Conservation (phyloP, 1,284 basidiomycete genomes). For the Gymnopus androsaceus region DNA sequence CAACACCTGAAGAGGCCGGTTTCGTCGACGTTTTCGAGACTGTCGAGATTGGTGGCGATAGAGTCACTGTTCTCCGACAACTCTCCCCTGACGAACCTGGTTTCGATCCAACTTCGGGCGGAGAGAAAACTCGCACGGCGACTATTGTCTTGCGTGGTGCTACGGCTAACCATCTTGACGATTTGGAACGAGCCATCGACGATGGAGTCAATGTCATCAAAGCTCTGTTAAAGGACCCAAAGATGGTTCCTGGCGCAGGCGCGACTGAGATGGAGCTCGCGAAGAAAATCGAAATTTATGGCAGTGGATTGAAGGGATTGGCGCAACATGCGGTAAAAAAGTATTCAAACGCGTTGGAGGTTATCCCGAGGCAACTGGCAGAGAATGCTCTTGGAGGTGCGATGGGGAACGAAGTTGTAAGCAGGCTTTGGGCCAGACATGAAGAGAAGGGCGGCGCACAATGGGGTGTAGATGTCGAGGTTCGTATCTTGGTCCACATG, state of each 20-base stretch:
- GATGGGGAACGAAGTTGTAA: slow-evolving; percentile 91
- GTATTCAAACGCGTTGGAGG: slow-evolving; percentile 90
- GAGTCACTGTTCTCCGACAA: slow-evolving; percentile 95
- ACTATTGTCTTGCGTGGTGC: slow-evolving; percentile 97
- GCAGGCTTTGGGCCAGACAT: slow-evolving; percentile 88
- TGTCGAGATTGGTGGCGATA: slow-evolving; percentile 95
- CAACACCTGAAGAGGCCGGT: slow-evolving; percentile 95
- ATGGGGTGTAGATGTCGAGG: slow-evolving; percentile 80
- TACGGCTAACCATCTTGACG: slow-evolving; percentile 93
- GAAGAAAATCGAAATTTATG: slow-evolving; percentile 82
- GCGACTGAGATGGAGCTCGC: slow-evolving; percentile 93
- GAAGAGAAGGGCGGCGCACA: slow-evolving; percentile 58
- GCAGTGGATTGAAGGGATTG: slow-evolving; percentile 87
- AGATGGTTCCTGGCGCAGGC: slow-evolving; percentile 93
- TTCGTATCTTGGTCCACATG: slow-evolving; percentile 54
- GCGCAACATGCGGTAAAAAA: slow-evolving; percentile 93
- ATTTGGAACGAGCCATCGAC: slow-evolving; percentile 94
- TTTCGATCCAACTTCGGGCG: slow-evolving; percentile 49
- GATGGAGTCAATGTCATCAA: slow-evolving; percentile 98
- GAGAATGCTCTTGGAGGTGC: slow-evolving; percentile 93
- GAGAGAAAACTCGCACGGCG: slow-evolving; percentile 81
- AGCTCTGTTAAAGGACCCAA: slow-evolving; percentile 85
- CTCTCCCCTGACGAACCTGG: slow-evolving; percentile 62
- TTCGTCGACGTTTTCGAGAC: slow-evolving; percentile 94
- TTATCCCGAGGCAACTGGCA: slow-evolving; percentile 90